Evolutionary conservation across 2,329 filamentous ascomycete genomes (phyloP), one percentile per base, ranked within the genome.

Genomic region (Penicillium sp.): DNA sequence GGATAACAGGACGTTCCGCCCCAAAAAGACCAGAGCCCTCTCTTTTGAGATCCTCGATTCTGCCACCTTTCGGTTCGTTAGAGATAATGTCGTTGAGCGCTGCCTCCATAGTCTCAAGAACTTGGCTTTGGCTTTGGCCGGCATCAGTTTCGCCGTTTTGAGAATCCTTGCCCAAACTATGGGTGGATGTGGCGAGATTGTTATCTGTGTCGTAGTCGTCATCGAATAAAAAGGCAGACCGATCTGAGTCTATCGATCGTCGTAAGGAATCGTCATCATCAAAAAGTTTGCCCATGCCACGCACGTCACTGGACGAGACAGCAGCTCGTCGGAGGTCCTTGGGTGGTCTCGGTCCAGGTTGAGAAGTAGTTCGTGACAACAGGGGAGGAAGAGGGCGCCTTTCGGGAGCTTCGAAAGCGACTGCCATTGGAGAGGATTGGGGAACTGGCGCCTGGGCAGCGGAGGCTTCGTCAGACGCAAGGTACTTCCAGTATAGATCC

Each of bases 401-500:
- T 41, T 67, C 68, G 19, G 67, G 63, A n/a, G 64, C 45, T 19
- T 70, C 65, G 18, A 57, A 50, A 6, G 53, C 46, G 35, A 56
- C 52, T 12, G 58, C 44, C 35, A 57, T 52, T 8, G 54, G 45
- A 33, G 51, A 59, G 18, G 56, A 50, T 35, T 52, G 51, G 10
- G 55, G 58, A 18, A 61, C 49, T 19, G 56, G 53, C 2, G 45
- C 41, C 35, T 60, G 59, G 29, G 63, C 36, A 28, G 68, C 57
- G 34, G 46, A 43, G 12, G 72, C 71, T 70, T 95, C 90, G 62
- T 95, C 89, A 11, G 92, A 88, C 7, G 92, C 89, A 1, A 99
- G 77, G 66, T 91, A 96, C 68, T 99, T 99, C 76, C 93, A 97
- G 67, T 90, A 99, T 0, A 99, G 72, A 64, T 97, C 93, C 0